Evolutionary conservation across 805 yeast genomes (phyloP), one percentile per base, ranked within the genome.

Genomic region (Ogataea degrootiae): DNA sequence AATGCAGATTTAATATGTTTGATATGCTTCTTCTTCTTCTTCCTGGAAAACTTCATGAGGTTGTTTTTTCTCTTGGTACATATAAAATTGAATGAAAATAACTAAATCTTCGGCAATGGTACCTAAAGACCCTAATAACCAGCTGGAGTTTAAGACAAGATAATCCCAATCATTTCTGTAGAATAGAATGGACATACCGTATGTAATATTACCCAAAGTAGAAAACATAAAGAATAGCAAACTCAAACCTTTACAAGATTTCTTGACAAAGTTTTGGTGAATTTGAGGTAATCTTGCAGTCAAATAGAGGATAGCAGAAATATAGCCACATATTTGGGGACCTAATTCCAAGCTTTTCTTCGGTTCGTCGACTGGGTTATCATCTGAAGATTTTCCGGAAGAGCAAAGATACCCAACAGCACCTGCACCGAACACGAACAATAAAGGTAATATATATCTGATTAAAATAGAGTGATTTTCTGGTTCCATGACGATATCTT

Each of bases 231-330:
- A 85, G 66, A 86, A 87, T 44, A 88, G 76, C 52, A 92, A 77
- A 47, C 96, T 85, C 57, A 94, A 83, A 1, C 98, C 98, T 47
- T 80, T 76, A 46, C 90, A 90, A 5, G 96, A 85, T 58, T 83
- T 80, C 54, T 96, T 78, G 41, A 71, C 71, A 63, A 82, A 79
- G 67, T 92, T 92, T 61, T 87, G 95, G 48, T 77, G 69, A 45
- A 92, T 85, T 66, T 92, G 99, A 0, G 99, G 99, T 34, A 66
- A 43, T 54, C 89, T 70, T 3, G 94, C 94, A 8, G 86, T 79
- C 54, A 86, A 71, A 62, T 86, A 86, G 48, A 86, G 67, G 2
- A 70, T 50, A 0, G 95, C 92, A 4, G 88, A 81, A 6, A 79
- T 53, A 65, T 85, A 87, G 6, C 94, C 94, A 51, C 83, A 71